phyloP scores from a whole-genome alignment of 2,329 filamentous ascomycete genomes.

The Cytospora piceicola region DNA sequence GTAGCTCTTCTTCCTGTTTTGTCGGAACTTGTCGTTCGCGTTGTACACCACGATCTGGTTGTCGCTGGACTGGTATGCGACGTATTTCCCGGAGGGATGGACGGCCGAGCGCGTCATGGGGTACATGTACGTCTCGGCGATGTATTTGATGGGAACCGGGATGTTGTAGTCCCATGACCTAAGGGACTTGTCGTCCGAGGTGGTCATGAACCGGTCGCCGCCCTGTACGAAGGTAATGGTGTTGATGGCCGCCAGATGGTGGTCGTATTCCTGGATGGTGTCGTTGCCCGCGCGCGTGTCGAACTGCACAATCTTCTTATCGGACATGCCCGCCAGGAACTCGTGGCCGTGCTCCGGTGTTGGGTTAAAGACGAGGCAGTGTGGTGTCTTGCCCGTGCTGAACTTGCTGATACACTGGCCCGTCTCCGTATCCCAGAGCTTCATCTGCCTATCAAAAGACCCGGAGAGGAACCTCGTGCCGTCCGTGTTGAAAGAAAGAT shows the following conservation, averaged over 20 bases:
- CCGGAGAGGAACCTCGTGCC: slow-evolving; percentile 88
- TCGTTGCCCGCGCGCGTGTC: slow-evolving; percentile 79
- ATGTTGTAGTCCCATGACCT: slow-evolving; percentile 99
- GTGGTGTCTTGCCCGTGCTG: slow-evolving; percentile 91
- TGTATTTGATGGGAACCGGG: slow-evolving; percentile 97
- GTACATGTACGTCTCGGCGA: slow-evolving; percentile 98
- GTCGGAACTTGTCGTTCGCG: slow-evolving; percentile 91
- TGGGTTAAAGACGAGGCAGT: slow-evolving; percentile 93
- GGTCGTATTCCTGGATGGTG: slow-evolving; percentile 95
- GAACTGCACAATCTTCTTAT: slow-evolving; percentile 99
- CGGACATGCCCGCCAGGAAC: slow-evolving; percentile 94
- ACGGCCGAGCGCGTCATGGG: slow-evolving; percentile 83
- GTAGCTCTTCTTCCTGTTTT: slow-evolving; percentile 97
- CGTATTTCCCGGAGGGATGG: slow-evolving; percentile 91
- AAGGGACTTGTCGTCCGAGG: slow-evolving; percentile 94
- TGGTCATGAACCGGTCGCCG: slow-evolving; percentile 94
- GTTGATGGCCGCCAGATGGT: slow-evolving; percentile 96
- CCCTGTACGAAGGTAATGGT: slow-evolving; percentile 96
- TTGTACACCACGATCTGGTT: slow-evolving; percentile 98
- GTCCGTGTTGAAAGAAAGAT: slow-evolving; percentile 81
- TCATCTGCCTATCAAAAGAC: slow-evolving; percentile 94
- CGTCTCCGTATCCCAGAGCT: slow-evolving; percentile 97
- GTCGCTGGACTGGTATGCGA: slow-evolving; percentile 90
- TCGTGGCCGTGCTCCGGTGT: slow-evolving; percentile 76
- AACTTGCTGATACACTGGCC: slow-evolving; percentile 87